Evolutionary conservation across 2,329 filamentous ascomycete species (phyloP), one percentile per base, ranked within the genome.

Genomic region (Cercospora sp.): DNA sequence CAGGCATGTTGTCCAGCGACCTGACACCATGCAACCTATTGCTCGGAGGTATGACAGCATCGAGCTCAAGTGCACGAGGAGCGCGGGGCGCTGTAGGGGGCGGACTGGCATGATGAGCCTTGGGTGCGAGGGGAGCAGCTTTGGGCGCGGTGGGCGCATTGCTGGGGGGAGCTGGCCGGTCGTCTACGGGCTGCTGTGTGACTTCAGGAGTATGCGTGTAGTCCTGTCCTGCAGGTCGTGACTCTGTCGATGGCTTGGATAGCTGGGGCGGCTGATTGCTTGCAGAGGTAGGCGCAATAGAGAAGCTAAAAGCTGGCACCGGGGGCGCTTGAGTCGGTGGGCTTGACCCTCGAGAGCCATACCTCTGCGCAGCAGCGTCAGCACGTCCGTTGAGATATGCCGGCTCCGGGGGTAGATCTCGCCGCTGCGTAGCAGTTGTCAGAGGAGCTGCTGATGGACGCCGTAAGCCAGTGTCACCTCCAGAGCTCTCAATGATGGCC

Each of bases 301-400:
- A 76, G 34, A 78, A 70, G 45, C 75, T 77, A 76, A 87, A 87
- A n/a, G 85, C 85, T 28, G 85, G 85, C 13, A 87, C 85, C 63
- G 82, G 80, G 16, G 83, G 83, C 28, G 85, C 84, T 69, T 85
- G 83, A 30, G 84, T 85, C 43, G 85, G 84, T 10, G 85, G 85
- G 18, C 84, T 85, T 61, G 79, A 78, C n/a, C 80, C 78, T 64
- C 82, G 81, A 59, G 81, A 80, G 45, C 79, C 80, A 74, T 83
- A 83, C 49, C 81, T 79, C 70, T 84, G 82, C 69, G 79, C 77
- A 1, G 81, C 82, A 7, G 81, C 79, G 67, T 84, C 83, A 45
- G 79, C 80, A 49, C 83, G 81, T 61, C 81, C 80, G 18, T 81
- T 81, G 26, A 82, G 72, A 60, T 82, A 80, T 66, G 84, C 81